Base-by-base conservation (phyloP, 2,329 filamentous ascomycete species). In the Ophiostoma ips region DNA sequence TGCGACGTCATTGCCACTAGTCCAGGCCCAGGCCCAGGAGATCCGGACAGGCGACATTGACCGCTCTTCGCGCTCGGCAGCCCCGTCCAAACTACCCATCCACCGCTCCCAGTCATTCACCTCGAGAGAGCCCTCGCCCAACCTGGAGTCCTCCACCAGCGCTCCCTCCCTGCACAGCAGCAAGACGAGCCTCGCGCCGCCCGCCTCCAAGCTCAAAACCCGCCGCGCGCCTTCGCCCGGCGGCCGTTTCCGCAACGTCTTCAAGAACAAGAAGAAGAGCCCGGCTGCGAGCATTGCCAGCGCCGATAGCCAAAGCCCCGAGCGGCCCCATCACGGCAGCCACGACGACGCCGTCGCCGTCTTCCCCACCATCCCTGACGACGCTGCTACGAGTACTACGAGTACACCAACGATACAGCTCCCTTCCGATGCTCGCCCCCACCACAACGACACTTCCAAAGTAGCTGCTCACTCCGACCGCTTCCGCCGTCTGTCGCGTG, bases 221-320 rank as follows among this genome's bases (percentile, higher is more conserved):
- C 74, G 74, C 57, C 76, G 83, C 53, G 79, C 79, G 21, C 71
- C 76, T 18, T 89, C 87, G 10, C 83, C 84, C 11, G 79, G 76
- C 48, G 77, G 79, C 59, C 85, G 81, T 60, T 69, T 90, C 54
- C 83, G 77, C 62, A 80, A 82, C 60, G 83, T 82, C 12, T 87
- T 92, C 59, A 76, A 68, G 52, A 79, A 75, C 59, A 76, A 68
- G 52, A 79, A 75, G 59, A 78, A 72, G 60, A 66, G 59, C 54
- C 59, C 64, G 28, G 71, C 66, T 52, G 61, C 52, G 7, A 55
- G 51, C 38, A 44, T 47, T n/a, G 36, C 48, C n/a, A 52, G 68
- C 24, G 70, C 66, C 54, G 66, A 67, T 52, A 74, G 69, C 56
- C 69, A 68, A 31, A 65, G 60, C 33, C 65, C 63, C 31, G 65